Evolutionary conservation across 352 stramenopile genomes (phyloP).

Genomic region (Pythium brachiatum): DNA sequence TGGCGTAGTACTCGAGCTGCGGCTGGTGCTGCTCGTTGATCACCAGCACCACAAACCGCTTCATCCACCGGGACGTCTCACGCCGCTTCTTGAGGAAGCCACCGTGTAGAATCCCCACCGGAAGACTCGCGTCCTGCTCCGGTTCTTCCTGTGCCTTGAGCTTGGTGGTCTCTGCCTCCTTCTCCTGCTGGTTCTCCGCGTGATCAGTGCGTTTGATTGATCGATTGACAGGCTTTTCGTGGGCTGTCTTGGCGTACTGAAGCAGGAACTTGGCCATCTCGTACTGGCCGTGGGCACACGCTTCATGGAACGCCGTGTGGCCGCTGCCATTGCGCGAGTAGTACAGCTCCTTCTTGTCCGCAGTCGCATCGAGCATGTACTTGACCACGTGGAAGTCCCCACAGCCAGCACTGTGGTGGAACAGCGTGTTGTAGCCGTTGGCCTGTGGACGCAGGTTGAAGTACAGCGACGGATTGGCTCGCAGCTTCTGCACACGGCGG

Average conservation of each 20-base stretch:
- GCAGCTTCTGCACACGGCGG: slow-evolving; percentile 50
- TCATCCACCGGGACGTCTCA: slow-evolving; percentile 80
- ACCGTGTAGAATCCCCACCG: slow-evolving; percentile 12
- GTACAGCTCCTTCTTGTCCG: slow-evolving; percentile 31
- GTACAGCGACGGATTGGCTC: slow-evolving; percentile 42
- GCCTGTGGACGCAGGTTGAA: slow-evolving; percentile 48
- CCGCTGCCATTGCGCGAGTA: slow-evolving; percentile 49
- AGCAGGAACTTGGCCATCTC: slow-evolving; percentile 72
- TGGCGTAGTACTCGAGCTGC: slow-evolving; percentile 67
- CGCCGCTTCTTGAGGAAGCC: slow-evolving; percentile 73
- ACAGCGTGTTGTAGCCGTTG: slow-evolving; percentile 66
- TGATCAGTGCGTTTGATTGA: neutral
- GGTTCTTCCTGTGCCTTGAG: slow-evolving; percentile 19
- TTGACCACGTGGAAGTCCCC: slow-evolving; percentile 79
- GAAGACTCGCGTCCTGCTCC: slow-evolving; percentile 13
- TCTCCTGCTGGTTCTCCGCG: slow-evolving; percentile 15
- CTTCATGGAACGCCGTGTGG: slow-evolving; percentile 68
- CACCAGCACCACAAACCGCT: slow-evolving; percentile 67
- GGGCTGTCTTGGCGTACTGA: slow-evolving; percentile 23
- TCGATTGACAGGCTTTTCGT: slow-evolving; percentile 4
- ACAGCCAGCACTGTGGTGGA: slow-evolving; percentile 59
- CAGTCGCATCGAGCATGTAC: slow-evolving; percentile 56
- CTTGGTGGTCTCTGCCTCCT: slow-evolving; percentile 2
- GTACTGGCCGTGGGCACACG: slow-evolving; percentile 57
- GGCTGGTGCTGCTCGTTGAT: slow-evolving; percentile 34